Conservation (phyloP, 2,329 filamentous ascomycete genomes). For the Penicillium sp. region DNA sequence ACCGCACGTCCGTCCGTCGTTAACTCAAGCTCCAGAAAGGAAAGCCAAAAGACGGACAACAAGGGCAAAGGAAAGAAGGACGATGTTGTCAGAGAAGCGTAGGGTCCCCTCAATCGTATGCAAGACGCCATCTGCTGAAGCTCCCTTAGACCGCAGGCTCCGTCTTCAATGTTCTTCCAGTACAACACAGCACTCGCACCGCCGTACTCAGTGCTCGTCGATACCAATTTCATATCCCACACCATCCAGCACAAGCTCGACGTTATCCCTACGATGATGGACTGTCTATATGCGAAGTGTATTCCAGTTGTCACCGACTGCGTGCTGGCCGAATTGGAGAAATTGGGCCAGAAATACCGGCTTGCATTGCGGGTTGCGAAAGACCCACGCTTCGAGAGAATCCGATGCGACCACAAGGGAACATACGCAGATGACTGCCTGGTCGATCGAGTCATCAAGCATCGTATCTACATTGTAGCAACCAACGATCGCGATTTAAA, state of each 20-base stretch:
- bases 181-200: constrained; percentile 82
- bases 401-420: constrained; percentile 87
- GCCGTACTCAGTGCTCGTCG: constrained; percentile 72
- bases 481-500: constrained; percentile 69
- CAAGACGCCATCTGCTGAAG: constrained; percentile 2
- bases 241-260: constrained; percentile 88
- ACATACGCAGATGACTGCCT: constrained; percentile 83
- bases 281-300: constrained; percentile 86
- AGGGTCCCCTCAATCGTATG: neutral
- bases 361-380: constrained; percentile 79
- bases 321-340: constrained; percentile 79
- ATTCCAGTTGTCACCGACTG: constrained; percentile 81
- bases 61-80: constrained; percentile 16
- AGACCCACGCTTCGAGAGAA: constrained; percentile 79
- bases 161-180: constrained; percentile 79
- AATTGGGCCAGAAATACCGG: constrained; percentile 80
- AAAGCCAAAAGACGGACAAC: constrained; percentile 17
- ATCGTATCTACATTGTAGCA: constrained; percentile 71
- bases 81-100: constrained; percentile 24
- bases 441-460: constrained; percentile 65
- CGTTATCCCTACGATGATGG: constrained; percentile 83
- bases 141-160: constrained; percentile 60
- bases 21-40: constrained; percentile 14
- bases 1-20: neutral
- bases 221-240: constrained; percentile 87